These are phyloP conservation scores for Podospora appendiculata DNA, from an alignment of 495 filamentous ascomycete genomes.

Conservation along the genomic window DNA sequence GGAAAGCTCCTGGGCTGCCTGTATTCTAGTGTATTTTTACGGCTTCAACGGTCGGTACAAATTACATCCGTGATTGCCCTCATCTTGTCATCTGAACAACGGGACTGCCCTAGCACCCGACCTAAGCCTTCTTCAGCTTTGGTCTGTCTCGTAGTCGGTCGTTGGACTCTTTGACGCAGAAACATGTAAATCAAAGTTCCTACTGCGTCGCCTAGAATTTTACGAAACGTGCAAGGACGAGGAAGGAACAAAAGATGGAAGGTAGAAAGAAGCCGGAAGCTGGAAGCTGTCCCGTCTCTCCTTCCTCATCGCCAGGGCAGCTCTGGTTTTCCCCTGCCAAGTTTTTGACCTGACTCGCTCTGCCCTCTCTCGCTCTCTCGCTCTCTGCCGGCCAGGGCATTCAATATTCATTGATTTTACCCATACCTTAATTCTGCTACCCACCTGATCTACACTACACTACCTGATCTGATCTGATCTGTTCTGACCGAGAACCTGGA, in stretches of 20 bases:
- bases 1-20: too few relatives aligned
- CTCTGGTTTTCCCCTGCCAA: slow-evolving; percentile 2
- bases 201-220: not conserved
- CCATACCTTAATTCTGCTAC: not conserved
- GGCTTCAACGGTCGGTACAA: too few relatives aligned
- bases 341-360: not conserved
- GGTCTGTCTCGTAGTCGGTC: too few relatives aligned
- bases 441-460: slow-evolving; percentile 3
- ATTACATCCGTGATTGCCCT: too few relatives aligned
- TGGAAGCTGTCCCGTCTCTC: not conserved
- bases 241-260: not conserved
- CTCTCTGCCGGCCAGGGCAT: slow-evolving; percentile 6
- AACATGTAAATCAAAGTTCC: too few relatives aligned
- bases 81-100: too few relatives aligned
- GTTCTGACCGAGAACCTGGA: not conserved
- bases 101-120: too few relatives aligned
- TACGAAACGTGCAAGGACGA: slow-evolving; percentile 7
- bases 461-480: not conserved
- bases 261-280: too few relatives aligned
- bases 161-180: too few relatives aligned
- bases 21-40: too few relatives aligned
- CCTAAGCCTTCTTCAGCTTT: too few relatives aligned
- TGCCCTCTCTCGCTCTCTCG: not conserved
- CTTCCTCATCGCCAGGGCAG: not conserved
- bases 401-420: not conserved